phyloP scores from a whole-genome alignment of 2,329 filamentous ascomycete genomes.

The Fusarium palustre region DNA sequence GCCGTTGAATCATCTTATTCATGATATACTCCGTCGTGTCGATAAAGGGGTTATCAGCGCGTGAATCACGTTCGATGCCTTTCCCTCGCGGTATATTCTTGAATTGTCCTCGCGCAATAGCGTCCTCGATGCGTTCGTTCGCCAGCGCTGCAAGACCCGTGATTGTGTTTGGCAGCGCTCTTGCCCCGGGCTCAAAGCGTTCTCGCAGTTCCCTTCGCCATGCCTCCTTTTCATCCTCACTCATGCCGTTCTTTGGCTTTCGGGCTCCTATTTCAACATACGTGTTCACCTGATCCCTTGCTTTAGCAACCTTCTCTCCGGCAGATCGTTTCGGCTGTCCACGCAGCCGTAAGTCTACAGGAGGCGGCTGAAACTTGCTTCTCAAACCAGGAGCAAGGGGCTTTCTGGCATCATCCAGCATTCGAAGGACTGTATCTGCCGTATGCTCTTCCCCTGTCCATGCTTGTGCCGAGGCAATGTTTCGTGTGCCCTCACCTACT shows the following conservation, averaged over 20 bases:
- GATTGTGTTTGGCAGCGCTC: constrained; percentile 80
- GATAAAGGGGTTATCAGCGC: constrained; percentile 87
- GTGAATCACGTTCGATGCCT: constrained; percentile 82
- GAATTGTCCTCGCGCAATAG: constrained; percentile 92
- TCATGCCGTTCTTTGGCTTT: constrained; percentile 65
- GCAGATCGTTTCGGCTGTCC: constrained; percentile 54
- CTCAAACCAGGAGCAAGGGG: constrained; percentile 67
- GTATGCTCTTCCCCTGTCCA: constrained; percentile 84
- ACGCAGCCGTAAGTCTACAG: constrained; percentile 65
- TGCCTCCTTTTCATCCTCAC: constrained; percentile 77
- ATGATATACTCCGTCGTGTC: constrained; percentile 98
- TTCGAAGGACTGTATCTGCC: constrained; percentile 82
- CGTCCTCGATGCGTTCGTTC: constrained; percentile 92
- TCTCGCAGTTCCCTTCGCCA: constrained; percentile 81
- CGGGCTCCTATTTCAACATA: constrained; percentile 65
- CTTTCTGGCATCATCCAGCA: constrained; percentile 84
- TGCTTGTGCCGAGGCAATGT: constrained; percentile 73
- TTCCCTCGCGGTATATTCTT: constrained; percentile 83
- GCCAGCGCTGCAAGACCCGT: constrained; percentile 84
- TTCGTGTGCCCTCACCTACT: constrained; percentile 75
- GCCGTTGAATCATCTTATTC: constrained; percentile 98
- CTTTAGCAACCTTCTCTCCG: constrained; percentile 63
- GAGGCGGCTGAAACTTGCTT: constrained; percentile 59
- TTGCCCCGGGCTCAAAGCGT: constrained; percentile 78
- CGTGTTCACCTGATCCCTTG: constrained; percentile 67